Evolutionary conservation across 169 alveolate species (phyloP).

Genomic region (Eimeria necatrix): DNA sequence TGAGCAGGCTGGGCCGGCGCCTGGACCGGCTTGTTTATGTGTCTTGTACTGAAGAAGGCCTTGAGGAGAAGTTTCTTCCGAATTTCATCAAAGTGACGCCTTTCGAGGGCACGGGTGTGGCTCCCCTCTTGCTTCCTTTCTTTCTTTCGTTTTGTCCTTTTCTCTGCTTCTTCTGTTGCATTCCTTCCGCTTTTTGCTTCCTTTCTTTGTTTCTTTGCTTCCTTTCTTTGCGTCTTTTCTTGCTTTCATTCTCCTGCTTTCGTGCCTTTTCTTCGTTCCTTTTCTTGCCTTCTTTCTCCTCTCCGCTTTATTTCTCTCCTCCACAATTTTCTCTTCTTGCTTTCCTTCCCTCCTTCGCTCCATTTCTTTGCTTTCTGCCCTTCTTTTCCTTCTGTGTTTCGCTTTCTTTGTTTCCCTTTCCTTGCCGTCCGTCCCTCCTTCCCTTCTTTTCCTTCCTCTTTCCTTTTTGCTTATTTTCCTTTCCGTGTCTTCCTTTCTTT

Average conservation of each 20-base stretch:
- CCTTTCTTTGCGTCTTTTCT: not conserved
- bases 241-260: not conserved
- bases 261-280: not conserved
- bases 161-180: not conserved
- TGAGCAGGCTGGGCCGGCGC: constrained; percentile 91
- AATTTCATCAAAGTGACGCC: constrained; percentile 77
- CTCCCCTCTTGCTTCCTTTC: not conserved
- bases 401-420: no score
- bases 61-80: constrained; percentile 75
- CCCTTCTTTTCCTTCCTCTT: not conserved
- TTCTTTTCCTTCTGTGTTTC: no score
- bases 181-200: not conserved
- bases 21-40: constrained; percentile 90
- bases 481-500: not conserved
- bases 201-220: not conserved
- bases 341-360: no score
- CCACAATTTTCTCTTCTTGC: not conserved
- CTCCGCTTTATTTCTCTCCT: not conserved
- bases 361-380: no score
- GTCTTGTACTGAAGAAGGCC: constrained; percentile 91
- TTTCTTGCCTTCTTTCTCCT: not conserved
- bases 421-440: no score
- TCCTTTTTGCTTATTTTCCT: not conserved
- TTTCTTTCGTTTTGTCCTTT: not conserved
- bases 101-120: constrained; percentile 72